These are phyloP conservation scores for Lepidium aucheri DNA, from an alignment of 345 rosid species.

Conservation along the genomic window DNA sequence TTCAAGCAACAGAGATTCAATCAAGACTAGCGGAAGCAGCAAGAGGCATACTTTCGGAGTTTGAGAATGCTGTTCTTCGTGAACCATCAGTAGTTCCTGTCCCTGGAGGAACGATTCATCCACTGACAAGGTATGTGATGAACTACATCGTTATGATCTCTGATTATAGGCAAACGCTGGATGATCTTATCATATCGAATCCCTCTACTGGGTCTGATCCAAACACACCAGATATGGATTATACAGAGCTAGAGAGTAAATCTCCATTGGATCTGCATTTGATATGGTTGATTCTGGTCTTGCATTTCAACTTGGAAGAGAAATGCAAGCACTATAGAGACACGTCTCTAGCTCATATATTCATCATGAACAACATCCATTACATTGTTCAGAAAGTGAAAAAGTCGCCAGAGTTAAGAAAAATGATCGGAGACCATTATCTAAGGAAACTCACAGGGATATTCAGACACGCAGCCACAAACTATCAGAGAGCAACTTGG, in stretches of 20 bases:
- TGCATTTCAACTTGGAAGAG: conserved; percentile 82
- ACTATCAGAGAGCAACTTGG: conserved; percentile 88
- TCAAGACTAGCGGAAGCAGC: conserved; percentile 82
- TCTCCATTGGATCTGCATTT: conserved; percentile 71
- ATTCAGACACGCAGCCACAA: conserved; percentile 67
- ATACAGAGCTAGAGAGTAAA: conserved; percentile 57
- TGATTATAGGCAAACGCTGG: conserved; percentile 77
- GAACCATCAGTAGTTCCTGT: conserved; percentile 74
- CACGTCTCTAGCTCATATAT: conserved; percentile 56
- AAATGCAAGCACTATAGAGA: conserved; percentile 82
- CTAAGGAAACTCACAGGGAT: conserved; percentile 64
- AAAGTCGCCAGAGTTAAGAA: conserved; percentile 72
- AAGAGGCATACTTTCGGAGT: conserved; percentile 76
- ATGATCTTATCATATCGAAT: conserved; percentile 67
- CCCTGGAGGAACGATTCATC: conserved; percentile 93
- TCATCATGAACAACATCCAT: conserved; percentile 90
- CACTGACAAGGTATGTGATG: conserved; percentile 95
- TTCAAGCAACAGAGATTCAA: conserved; percentile 72
- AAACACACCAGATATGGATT: conserved; percentile 70
- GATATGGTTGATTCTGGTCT: conserved; percentile 79
- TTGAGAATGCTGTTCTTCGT: conserved; percentile 65
- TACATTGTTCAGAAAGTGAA: conserved; percentile 82
- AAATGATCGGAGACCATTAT: conserved; percentile 88
- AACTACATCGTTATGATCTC: conserved; percentile 80
- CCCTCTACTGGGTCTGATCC: conserved; percentile 68